Percentiles rank a stretch among this genome's conserved stretches.
phyloP scores from a whole-genome alignment of 768 basidiomycete species.

The Lactifluus echinatus region DNA sequence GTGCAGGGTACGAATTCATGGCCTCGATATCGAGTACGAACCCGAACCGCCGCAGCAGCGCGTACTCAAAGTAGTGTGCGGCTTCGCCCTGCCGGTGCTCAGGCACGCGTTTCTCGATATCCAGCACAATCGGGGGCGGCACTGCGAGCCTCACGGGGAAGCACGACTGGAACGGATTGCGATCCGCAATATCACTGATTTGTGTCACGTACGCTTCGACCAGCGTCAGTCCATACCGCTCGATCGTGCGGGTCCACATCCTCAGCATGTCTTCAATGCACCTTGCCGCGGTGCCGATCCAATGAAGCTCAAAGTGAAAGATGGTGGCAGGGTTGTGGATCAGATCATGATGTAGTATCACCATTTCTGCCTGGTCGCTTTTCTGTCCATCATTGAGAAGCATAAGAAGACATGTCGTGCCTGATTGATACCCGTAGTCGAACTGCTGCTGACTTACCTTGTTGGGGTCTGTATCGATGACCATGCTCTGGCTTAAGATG shows the following conservation, averaged over 20 bases:
- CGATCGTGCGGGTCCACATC: conserved; percentile 73
- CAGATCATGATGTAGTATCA: conserved; percentile 86
- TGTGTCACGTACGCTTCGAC: conserved; percentile 92
- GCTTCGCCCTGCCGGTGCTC: conserved; percentile 48
- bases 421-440: not conserved
- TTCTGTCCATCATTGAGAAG: conserved; percentile 35
- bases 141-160: conserved; percentile 73
- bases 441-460: conserved; percentile 38
- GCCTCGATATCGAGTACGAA: conserved; percentile 85
- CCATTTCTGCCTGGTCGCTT: conserved; percentile 83
- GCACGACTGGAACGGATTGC: conserved; percentile 88
- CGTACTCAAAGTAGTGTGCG: conserved; percentile 72
- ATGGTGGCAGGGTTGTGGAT: conserved; percentile 92
- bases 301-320: conserved; percentile 96
- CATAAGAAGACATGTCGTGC: not conserved
- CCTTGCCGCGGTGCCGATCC: conserved; percentile 91
- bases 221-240: conserved; percentile 82
- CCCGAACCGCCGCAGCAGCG: conserved; percentile 63
- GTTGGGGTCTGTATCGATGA: conserved; percentile 76
- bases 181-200: conserved; percentile 76
- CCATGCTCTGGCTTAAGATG: conserved; percentile 81
- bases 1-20: conserved; percentile 62
- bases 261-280: conserved; percentile 84
- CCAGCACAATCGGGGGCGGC: conserved; percentile 61
- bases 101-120: conserved; percentile 58